Conservation (phyloP, 2,329 filamentous ascomycete genomes). For the Ophiostoma fasciatum region DNA sequence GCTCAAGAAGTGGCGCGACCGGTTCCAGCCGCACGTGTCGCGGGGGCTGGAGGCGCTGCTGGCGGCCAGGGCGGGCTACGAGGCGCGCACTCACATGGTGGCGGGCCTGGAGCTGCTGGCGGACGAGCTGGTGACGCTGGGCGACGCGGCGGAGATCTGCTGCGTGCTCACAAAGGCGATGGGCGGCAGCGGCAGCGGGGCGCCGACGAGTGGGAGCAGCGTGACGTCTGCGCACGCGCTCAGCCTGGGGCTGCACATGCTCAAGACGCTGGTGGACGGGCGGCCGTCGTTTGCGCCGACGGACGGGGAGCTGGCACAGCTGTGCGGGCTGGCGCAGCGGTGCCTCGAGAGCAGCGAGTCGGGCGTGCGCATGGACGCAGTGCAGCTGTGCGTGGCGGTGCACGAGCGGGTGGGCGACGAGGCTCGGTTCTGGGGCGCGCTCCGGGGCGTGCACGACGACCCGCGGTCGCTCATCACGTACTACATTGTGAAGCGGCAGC, state of each 20-base stretch:
- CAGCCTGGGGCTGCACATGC: slow-evolving; percentile 48
- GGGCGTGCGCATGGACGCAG: slow-evolving; percentile 57
- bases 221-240: slow-evolving; percentile 30
- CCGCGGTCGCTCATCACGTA: slow-evolving; percentile 67
- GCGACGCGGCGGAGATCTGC: slow-evolving; percentile 46
- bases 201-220: background rate
- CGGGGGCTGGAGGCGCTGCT: slow-evolving; percentile 54
- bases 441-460: slow-evolving; percentile 52
- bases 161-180: slow-evolving; percentile 37
- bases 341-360: slow-evolving; percentile 47
- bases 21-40: slow-evolving; percentile 52
- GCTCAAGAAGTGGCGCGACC: slow-evolving; percentile 49
- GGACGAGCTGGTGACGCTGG: slow-evolving; percentile 53
- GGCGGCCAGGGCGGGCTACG: slow-evolving; percentile 48
- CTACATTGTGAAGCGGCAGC: slow-evolving; percentile 59
- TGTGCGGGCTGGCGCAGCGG: slow-evolving; percentile 35
- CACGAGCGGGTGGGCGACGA: slow-evolving; percentile 46
- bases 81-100: slow-evolving; percentile 56
- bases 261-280: slow-evolving; percentile 43
- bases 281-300: slow-evolving; percentile 30
- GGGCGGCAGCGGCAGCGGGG: slow-evolving; percentile 7
- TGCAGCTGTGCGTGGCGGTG: slow-evolving; percentile 61
- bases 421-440: slow-evolving; percentile 52
- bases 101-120: slow-evolving; percentile 60
- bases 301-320: slow-evolving; percentile 34